Evolutionary conservation across 2,329 filamentous ascomycete species (phyloP), one percentile per base, ranked within the genome.

Genomic region (Pseudopyricularia cyperi): DNA sequence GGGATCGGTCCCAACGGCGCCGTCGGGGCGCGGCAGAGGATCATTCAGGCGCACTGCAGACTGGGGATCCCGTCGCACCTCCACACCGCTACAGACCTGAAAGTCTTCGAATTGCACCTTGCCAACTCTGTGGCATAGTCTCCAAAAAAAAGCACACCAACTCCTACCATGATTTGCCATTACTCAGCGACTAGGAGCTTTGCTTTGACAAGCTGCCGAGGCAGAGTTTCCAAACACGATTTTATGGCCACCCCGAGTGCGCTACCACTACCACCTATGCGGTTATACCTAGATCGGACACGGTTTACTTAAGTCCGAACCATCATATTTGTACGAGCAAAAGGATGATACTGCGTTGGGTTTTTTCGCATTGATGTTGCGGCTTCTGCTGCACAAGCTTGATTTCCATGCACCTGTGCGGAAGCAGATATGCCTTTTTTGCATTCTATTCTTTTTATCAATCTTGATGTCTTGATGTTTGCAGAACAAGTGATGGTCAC

Each of bases 41-140:
- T 42, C 28, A 11, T 51, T 46, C 19, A 42, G 50, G n/a, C 50
- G 50, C 17, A 17, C 37, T 34, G 50, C 37, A 6, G 50, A 51
- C 17, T 51, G 50, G 50, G 24, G 35, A 12, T 32, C 46, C 37
- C 39, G 50, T 24, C 50, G 50, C 14, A 32, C 50, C 12, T 44
- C 50, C n/a, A 51, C 50, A 19, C 50, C 50, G 5, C 28, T 51
- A 4, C 50, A 51, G 19, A 51, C 50, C 17, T 44, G 11, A 44
- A 12, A 44, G 9, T 19, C 24, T 22, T 14, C 22, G 24, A n/a
- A 14, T 7, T 24, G 17, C 19, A 14, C 24, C 4, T n/a, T 26
- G 22, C 22, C 19, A n/a, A 6, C 33, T 35, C 33, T 19, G 4
- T 24, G 39, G 7, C 19, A 24, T 24, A 15, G 5, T 24, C 4